Base-by-base conservation (phyloP, 768 basidiomycete species). In the Auriscalpium vulgare region DNA sequence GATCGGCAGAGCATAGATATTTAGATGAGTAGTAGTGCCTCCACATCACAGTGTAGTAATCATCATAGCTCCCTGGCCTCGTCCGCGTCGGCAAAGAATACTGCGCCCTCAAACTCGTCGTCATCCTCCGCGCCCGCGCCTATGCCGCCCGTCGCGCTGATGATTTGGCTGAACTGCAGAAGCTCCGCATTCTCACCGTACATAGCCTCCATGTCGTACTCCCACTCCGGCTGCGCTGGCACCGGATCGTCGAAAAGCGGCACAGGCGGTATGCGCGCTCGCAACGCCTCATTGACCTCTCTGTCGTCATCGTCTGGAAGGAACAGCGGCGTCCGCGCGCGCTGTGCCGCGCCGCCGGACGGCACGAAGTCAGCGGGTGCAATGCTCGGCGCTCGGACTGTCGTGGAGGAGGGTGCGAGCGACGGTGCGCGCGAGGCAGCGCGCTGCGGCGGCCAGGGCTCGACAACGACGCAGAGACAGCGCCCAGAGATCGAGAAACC, bases 71-170 rank as follows among this genome's bases (percentile, higher is more conserved):
- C 85, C 65, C 75, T 78, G 35, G 73, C 71, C 71, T 92, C 89
- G 63, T 92, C 90, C 37, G 90, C 91, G 68, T 93, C 90, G 10
- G 85, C 89, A 59, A 89, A 87, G 44, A 91, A 80, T 43, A 83
- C 78, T 11, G 79, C 80, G 38, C 82, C 84, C 56, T 89, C 88
- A 63, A 86, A 79, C 45, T 87, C 88, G 45, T 90, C 87, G 34
- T 87, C 87, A 53, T 90, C 87, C 21, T 85, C 82, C 10, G 74
- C 76, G n/a, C 76, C 78, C 1, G 79, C 80, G n/a, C 79, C 74
- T 53, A 78, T 74, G 59, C 81, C 80, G 14, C 82, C 82, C 13
- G 77, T 74, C 40, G 78, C 72, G 58, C 79, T 79, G 50, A 93
- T 74, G 29, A 80, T 74, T 64, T 91, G 89, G 63, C 87, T 91